phyloP scores from a whole-genome alignment of 2,329 filamentous ascomycete species.

The Stachybotrys chartarum region DNA sequence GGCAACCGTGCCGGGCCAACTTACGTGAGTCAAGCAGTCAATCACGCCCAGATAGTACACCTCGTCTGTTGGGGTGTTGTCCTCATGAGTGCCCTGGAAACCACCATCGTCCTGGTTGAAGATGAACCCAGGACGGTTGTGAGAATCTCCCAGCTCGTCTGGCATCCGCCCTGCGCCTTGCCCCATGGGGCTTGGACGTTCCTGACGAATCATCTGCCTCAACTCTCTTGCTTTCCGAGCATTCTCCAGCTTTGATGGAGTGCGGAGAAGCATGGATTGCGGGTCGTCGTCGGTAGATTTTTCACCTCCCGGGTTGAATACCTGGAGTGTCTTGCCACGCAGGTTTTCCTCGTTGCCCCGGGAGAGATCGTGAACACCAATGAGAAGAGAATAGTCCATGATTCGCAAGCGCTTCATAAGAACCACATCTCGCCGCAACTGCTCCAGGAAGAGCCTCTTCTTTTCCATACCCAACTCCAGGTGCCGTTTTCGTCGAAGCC shows the following conservation, averaged over 20 bases:
- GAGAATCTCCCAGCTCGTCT: slow-evolving; percentile 72
- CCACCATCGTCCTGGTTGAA: slow-evolving; percentile 95
- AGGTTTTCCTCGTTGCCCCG: slow-evolving; percentile 95
- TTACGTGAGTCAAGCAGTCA: slow-evolving; percentile 92
- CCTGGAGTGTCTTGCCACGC: slow-evolving; percentile 79
- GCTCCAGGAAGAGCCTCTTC: slow-evolving; percentile 79
- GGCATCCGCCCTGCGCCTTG: slow-evolving; percentile 81
- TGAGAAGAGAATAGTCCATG: slow-evolving; percentile 96
- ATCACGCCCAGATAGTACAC: slow-evolving; percentile 99
- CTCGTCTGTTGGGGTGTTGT: slow-evolving; percentile 76
- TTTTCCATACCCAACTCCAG: slow-evolving; percentile 86
- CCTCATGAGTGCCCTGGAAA: slow-evolving; percentile 85
- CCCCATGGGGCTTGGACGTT: slow-evolving; percentile 89
- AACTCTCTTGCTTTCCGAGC: slow-evolving; percentile 86
- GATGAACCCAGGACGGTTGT: slow-evolving; percentile 62
- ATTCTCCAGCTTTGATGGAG: slow-evolving; percentile 88
- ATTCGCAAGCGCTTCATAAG: slow-evolving; percentile 85
- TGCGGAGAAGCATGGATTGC: slow-evolving; percentile 67
- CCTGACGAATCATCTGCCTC: slow-evolving; percentile 83
- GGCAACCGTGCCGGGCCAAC: slow-evolving; percentile 24
- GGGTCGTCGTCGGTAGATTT: slow-evolving; percentile 47
- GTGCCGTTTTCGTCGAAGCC: slow-evolving; percentile 78
- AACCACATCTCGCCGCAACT: slow-evolving; percentile 80
- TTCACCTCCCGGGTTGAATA: slow-evolving; percentile 85
- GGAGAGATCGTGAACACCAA: slow-evolving; percentile 86